Conservation (phyloP, 176 grass and related monocot genomes). For the Oryza rufipogon region DNA sequence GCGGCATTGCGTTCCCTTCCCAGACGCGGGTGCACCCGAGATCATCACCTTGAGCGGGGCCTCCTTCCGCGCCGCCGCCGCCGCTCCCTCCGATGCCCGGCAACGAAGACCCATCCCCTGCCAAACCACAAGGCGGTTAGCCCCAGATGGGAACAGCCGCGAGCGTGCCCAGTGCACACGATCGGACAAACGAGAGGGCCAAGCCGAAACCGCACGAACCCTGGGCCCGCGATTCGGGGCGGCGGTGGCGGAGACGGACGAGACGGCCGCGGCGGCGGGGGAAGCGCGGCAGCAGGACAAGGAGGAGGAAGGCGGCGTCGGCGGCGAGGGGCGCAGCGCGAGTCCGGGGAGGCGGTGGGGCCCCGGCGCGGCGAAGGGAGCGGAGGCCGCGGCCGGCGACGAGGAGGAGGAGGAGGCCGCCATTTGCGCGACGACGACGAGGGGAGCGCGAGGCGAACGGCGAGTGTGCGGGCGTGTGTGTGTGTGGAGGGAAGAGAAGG, state of each 20-base stretch:
- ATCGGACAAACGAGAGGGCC: neutral
- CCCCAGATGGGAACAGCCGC: neutral
- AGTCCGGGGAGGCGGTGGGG: neutral
- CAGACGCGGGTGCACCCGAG: constrained; percentile 69
- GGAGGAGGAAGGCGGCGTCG: neutral
- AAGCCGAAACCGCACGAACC: constrained; percentile 42
- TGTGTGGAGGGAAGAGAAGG: constrained; percentile 43
- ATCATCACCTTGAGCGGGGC: constrained; percentile 72
- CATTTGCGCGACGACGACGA: neutral
- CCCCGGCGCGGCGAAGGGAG: constrained; percentile 7
- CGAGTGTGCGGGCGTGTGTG: neutral
- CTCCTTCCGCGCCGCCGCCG: neutral
- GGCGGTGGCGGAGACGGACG: neutral
- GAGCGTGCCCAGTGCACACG: neutral
- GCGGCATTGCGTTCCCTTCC: constrained; percentile 72
- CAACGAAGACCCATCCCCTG: constrained; percentile 47
- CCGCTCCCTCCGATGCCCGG: constrained; percentile 34
- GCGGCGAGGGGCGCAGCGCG: neutral
- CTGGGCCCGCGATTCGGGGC: constrained; percentile 26
- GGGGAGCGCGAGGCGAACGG: neutral
- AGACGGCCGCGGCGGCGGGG: neutral
- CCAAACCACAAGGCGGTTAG: constrained; percentile 7
- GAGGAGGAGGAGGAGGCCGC: constrained; percentile 3
- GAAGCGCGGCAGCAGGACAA: neutral
- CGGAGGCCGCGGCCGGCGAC: neutral